A percentile compares a stretch with the other conserved stretches of the same genome.
Evolutionary conservation across 768 basidiomycete genomes (phyloP).

Genomic region (Amanita inopinata): DNA sequence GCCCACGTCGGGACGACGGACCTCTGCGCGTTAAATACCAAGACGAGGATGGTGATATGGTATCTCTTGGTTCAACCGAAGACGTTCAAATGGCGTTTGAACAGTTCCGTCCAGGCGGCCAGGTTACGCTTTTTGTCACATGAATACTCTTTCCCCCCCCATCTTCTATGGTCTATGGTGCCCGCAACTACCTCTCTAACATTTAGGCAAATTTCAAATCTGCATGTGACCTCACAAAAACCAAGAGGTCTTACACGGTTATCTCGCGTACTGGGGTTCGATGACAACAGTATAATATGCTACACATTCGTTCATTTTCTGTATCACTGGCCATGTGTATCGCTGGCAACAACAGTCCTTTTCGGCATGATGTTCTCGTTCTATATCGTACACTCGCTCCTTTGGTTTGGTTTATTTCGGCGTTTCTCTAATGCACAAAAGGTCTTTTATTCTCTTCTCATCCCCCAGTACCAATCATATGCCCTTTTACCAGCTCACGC

Average conservation of each 20-base stretch:
- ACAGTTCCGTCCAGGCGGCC: constrained; percentile 66
- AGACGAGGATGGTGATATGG: constrained; percentile 90
- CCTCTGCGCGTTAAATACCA: constrained; percentile 80
- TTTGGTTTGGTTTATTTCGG: constrained; percentile 7
- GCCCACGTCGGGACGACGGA: constrained; percentile 69
- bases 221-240: constrained; percentile 4
- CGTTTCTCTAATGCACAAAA: constrained; percentile 1
- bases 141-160: constrained; percentile 24
- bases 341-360: constrained; percentile 10
- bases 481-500: background rate
- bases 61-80: constrained; percentile 81
- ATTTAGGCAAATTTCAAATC: constrained; percentile 6
- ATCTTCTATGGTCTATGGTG: constrained; percentile 7
- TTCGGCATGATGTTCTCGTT: background rate
- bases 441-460: background rate
- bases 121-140: constrained; percentile 74
- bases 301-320: constrained; percentile 12
- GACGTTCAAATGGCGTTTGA: constrained; percentile 95
- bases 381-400: constrained; percentile 9
- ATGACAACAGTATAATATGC: constrained; percentile 6
- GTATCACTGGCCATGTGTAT: constrained; percentile 11
- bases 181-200: background rate
- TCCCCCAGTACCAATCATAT: constrained; percentile 4
- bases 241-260: background rate
- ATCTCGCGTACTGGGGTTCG: constrained; percentile 4